A percentile compares a stretch with the other conserved stretches of the same genome.
Conservation (phyloP, 208 protist genomes). For the Naegleria gruberi region DNA sequence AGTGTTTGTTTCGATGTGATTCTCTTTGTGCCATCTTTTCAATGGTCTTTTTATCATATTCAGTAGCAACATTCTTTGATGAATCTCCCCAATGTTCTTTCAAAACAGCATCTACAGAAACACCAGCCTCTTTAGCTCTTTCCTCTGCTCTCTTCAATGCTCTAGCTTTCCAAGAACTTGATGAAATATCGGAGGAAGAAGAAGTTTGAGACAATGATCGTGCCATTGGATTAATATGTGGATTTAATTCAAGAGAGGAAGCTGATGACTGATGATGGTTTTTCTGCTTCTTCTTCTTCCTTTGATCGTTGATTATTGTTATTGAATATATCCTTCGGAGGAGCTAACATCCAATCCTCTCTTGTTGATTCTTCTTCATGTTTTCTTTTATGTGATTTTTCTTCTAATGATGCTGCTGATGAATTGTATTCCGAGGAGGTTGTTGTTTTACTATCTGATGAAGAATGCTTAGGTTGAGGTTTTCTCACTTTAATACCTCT, state of each 20-base stretch:
- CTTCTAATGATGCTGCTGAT: background rate
- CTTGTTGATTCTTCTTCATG: background rate
- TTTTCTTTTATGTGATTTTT: background rate
- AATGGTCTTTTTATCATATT: background rate
- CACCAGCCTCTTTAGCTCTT: background rate
- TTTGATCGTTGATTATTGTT: background rate
- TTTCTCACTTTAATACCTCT: background rate
- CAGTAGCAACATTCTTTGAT: background rate
- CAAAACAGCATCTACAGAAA: background rate
- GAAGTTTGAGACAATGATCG: background rate
- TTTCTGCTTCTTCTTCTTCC: background rate
- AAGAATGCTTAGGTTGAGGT: background rate
- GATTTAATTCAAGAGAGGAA: background rate
- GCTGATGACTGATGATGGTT: background rate
- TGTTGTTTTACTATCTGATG: too few relatives aligned
- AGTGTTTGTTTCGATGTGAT: background rate
- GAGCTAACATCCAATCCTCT: conserved; percentile 8
- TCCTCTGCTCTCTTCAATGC: conserved; percentile 5
- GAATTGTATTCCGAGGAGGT: background rate
- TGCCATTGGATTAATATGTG: background rate
- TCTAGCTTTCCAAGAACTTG: background rate
- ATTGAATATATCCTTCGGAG: background rate
- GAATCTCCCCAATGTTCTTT: background rate
- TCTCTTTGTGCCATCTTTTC: background rate
- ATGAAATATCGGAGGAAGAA: background rate